phyloP scores from a whole-genome alignment of 805 yeast species.

The Lachancea waltii region DNA sequence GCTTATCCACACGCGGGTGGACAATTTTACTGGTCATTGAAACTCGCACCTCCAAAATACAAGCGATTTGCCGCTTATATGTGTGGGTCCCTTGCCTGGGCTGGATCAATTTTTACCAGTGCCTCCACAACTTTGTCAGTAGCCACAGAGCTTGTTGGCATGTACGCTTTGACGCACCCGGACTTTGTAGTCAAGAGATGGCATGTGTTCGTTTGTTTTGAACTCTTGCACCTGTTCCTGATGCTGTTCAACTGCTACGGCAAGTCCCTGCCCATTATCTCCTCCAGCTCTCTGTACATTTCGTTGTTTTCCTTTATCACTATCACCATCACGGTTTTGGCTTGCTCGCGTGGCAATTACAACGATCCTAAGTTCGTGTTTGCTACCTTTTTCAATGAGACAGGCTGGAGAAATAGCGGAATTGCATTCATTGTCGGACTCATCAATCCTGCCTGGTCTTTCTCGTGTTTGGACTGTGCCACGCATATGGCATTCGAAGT shows the following conservation, averaged over 20 bases:
- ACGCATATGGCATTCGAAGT: conserved; percentile 72
- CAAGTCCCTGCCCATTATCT: conserved; percentile 45
- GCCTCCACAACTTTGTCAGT: conserved; percentile 56
- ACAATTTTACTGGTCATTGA: conserved; percentile 55
- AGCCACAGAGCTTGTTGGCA: conserved; percentile 49
- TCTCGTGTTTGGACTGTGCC: conserved; percentile 63
- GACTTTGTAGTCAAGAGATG: conserved; percentile 40
- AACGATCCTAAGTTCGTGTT: conserved; percentile 53
- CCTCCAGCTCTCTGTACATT: conserved; percentile 46
- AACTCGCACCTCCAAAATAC: conserved; percentile 43
- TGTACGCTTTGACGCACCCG: conserved; percentile 35
- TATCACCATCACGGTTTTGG: conserved; percentile 51
- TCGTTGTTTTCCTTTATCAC: conserved; percentile 49
- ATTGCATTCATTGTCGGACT: conserved; percentile 63
- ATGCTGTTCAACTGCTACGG: conserved; percentile 52
- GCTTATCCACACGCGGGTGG: conserved; percentile 63
- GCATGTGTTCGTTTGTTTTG: conserved; percentile 52
- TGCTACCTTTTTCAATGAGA: conserved; percentile 47
- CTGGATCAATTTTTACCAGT: conserved; percentile 57
- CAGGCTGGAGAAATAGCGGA: conserved; percentile 56
- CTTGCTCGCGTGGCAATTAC: conserved; percentile 50
- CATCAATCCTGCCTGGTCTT: conserved; percentile 67
- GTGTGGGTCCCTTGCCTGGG: conserved; percentile 61
- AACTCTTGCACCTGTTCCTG: conserved; percentile 41
- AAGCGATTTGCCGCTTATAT: conserved; percentile 45